These are phyloP conservation scores for Populus tomentosa DNA, from an alignment of 441 rosid genomes.

Conservation along the genomic window DNA sequence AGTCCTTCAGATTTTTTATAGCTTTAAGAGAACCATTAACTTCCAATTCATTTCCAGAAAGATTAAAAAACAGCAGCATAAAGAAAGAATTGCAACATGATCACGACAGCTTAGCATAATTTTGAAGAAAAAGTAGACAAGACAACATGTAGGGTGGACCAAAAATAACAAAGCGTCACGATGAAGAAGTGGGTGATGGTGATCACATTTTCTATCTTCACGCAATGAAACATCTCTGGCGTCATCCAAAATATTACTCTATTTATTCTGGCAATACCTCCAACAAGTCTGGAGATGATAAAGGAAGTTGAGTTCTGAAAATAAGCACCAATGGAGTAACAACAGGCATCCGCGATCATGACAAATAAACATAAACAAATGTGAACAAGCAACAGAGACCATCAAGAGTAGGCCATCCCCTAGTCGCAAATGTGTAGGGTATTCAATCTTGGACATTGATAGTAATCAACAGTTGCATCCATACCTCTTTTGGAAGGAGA, in stretches of 20 bases:
- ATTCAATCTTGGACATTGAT: background rate
- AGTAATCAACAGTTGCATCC: background rate
- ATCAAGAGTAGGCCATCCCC: background rate
- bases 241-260: background rate
- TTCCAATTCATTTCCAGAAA: background rate
- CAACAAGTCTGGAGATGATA: background rate
- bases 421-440: background rate
- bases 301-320: background rate
- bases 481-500: constrained; percentile 7
- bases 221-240: background rate
- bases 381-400: background rate
- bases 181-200: background rate
- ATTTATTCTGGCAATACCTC: background rate
- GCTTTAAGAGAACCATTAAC: background rate
- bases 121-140: background rate
- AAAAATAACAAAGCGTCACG: background rate
- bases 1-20: background rate
- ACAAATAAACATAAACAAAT: background rate
- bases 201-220: background rate
- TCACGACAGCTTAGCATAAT: background rate
- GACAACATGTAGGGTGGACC: too few relatives aligned
- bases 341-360: background rate
- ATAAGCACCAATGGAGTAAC: background rate
- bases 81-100: background rate
- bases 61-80: background rate